phyloP scores from a whole-genome alignment of 768 basidiomycete species.

The Lactifluus piperatus region DNA sequence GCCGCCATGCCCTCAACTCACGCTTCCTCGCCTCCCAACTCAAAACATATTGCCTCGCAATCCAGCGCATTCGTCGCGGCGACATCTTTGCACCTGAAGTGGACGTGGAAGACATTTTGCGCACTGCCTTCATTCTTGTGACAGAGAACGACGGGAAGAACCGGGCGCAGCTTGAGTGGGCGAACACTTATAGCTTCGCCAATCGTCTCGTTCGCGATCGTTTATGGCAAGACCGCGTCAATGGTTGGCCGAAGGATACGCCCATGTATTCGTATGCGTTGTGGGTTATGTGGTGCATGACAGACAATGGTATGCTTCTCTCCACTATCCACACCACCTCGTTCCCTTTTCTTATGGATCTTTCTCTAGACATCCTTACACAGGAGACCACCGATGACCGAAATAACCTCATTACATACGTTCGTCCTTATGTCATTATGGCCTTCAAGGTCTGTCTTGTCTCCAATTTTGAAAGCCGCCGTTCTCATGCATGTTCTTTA shows the following conservation, averaged over 20 bases:
- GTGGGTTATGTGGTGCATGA: slow-evolving; percentile 59
- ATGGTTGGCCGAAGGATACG: slow-evolving; percentile 54
- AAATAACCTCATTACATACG: slow-evolving; percentile 24
- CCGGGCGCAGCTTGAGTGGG: slow-evolving; percentile 43
- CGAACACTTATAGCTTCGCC: slow-evolving; percentile 40
- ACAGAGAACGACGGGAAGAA: slow-evolving; percentile 65
- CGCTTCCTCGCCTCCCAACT: slow-evolving; percentile 33
- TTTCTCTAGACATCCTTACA: slow-evolving; percentile 23
- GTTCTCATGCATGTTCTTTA: slow-evolving; percentile 32
- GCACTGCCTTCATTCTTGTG: slow-evolving; percentile 45
- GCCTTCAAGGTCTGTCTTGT: slow-evolving; percentile 29
- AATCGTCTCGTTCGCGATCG: slow-evolving; percentile 37
- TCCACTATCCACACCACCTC: neutral
- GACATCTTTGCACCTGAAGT: slow-evolving; percentile 27
- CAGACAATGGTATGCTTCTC: slow-evolving; percentile 37
- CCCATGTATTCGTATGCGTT: slow-evolving; percentile 42
- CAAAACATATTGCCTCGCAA: slow-evolving; percentile 29
- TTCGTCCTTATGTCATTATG: slow-evolving; percentile 22
- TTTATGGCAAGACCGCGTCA: slow-evolving; percentile 34
- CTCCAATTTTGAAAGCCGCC: slow-evolving; percentile 34
- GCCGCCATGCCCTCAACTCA: slow-evolving; percentile 31
- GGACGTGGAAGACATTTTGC: slow-evolving; percentile 33
- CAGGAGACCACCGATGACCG: slow-evolving; percentile 24
- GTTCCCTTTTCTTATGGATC: neutral
- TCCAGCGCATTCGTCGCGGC: slow-evolving; percentile 26